Conservation (phyloP, 257 asterid species). For the Ligustrum vulgare region DNA sequence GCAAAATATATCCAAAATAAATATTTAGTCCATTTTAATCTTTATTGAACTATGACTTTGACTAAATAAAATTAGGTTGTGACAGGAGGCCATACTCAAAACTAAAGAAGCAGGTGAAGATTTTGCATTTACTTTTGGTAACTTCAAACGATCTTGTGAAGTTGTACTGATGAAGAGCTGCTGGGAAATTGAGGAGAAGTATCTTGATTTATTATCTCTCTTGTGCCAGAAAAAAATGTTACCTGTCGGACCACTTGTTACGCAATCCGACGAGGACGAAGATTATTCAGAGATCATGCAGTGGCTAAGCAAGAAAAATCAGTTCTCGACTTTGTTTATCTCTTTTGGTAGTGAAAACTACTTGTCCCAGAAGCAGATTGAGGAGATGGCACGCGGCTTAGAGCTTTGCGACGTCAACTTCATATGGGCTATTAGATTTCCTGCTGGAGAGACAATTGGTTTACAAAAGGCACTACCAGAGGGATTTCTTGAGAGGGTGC, state of each 20-base stretch:
- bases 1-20: too few relatives aligned
- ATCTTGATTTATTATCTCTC: constrained; percentile 26
- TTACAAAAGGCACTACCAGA: constrained; percentile 19
- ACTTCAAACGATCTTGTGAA: constrained; percentile 21
- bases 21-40: too few relatives aligned
- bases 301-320: constrained; percentile 28
- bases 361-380: constrained; percentile 23
- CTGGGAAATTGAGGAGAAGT: constrained; percentile 30
- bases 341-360: constrained; percentile 38
- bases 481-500: constrained; percentile 30
- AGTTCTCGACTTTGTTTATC: constrained; percentile 26
- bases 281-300: constrained; percentile 21
- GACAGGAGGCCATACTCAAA: too few relatives aligned
- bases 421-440: constrained; percentile 32
- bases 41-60: too few relatives aligned
- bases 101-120: constrained; percentile 21
- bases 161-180: constrained; percentile 33
- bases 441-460: neutral
- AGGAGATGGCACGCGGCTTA: constrained; percentile 31
- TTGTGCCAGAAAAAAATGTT: constrained; percentile 24
- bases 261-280: neutral
- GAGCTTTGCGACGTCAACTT: constrained; percentile 22
- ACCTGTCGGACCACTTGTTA: constrained; percentile 30
- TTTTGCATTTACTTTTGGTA: constrained; percentile 19
- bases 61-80: too few relatives aligned